These are phyloP conservation scores for Lonicera japonica DNA, from an alignment of 129 eudicot genomes.

Conservation along the genomic window DNA sequence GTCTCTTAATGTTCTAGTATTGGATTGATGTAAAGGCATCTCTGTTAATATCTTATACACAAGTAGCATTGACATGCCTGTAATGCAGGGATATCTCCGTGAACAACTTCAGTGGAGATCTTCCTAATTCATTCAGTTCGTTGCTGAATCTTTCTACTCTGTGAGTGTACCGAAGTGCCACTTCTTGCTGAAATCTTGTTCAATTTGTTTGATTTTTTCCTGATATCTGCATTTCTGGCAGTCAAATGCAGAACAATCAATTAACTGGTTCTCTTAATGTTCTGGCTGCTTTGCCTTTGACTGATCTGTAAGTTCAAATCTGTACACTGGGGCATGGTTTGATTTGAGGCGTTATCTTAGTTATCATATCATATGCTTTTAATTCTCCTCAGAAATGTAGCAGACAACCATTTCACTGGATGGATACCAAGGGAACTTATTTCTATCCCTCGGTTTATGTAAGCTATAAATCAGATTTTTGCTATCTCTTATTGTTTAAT, in stretches of 20 bases:
- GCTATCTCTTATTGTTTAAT: background rate
- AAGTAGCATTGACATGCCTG: conserved; percentile 1
- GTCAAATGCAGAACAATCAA: conserved; percentile 84
- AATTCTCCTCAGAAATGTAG: conserved; percentile 64
- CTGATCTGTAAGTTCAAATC: conserved; percentile 61
- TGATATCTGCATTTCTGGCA: conserved; percentile 31
- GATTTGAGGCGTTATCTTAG: background rate
- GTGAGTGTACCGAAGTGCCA: conserved; percentile 38
- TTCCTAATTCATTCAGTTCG: conserved; percentile 66
- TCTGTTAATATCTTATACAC: background rate
- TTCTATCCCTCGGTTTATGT: conserved; percentile 70
- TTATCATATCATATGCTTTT: conserved; percentile 17
- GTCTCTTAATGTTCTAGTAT: background rate
- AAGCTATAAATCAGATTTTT: conserved; percentile 17
- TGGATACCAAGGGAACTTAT: conserved; percentile 86
- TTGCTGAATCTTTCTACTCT: conserved; percentile 72
- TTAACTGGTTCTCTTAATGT: conserved; percentile 68
- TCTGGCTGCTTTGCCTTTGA: conserved; percentile 65
- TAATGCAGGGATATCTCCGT: conserved; percentile 74
- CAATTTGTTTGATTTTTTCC: conserved; percentile 8
- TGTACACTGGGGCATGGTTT: background rate
- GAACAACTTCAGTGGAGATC: conserved; percentile 83
- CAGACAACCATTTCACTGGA: conserved; percentile 82
- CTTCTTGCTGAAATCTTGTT: background rate
- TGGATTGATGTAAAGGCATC: background rate